Percentiles rank a stretch among this genome's conserved stretches.
Evolutionary conservation across 495 filamentous ascomycete species (phyloP).

Genomic region (Evansstolkia leycettana): DNA sequence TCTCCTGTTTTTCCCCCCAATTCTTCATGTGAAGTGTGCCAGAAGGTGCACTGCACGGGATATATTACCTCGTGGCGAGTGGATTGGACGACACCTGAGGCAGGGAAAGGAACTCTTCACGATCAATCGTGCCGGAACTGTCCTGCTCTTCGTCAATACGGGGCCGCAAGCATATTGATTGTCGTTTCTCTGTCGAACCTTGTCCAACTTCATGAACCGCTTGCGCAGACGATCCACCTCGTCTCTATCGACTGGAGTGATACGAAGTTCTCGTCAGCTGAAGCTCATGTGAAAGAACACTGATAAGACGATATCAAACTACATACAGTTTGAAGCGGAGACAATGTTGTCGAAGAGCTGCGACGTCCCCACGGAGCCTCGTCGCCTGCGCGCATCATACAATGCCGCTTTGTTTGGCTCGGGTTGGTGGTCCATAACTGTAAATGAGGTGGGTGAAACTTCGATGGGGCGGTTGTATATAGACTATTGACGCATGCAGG

Average conservation of each 20-base stretch:
- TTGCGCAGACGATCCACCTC: slow-evolving; percentile 93
- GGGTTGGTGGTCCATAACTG: slow-evolving; percentile 21
- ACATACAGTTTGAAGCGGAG: slow-evolving; percentile 86
- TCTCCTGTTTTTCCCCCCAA: no score
- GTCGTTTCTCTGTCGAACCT: slow-evolving; percentile 43
- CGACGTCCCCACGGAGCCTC: slow-evolving; percentile 64
- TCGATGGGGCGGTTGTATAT: no score
- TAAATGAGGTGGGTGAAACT: no score
- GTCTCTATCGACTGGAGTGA: slow-evolving; percentile 71
- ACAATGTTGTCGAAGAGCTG: slow-evolving; percentile 91
- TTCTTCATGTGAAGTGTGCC: no score
- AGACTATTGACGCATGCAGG: no score
- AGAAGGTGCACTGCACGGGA: no score
- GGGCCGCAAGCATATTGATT: not conserved
- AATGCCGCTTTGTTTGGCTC: slow-evolving; percentile 38
- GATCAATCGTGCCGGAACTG: slow-evolving; percentile 94
- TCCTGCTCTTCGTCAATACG: slow-evolving; percentile 43
- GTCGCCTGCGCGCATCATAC: slow-evolving; percentile 35
- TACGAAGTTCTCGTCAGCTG: no score
- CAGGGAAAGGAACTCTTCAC: slow-evolving; percentile 93
- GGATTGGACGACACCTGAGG: slow-evolving; percentile 98
- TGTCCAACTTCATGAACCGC: slow-evolving; percentile 98
- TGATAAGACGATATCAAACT: not conserved
- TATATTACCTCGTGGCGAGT: slow-evolving; percentile 71
- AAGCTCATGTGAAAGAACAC: not conserved